Conservation (phyloP, 495 filamentous ascomycete species). For the Penicillium arizonense region DNA sequence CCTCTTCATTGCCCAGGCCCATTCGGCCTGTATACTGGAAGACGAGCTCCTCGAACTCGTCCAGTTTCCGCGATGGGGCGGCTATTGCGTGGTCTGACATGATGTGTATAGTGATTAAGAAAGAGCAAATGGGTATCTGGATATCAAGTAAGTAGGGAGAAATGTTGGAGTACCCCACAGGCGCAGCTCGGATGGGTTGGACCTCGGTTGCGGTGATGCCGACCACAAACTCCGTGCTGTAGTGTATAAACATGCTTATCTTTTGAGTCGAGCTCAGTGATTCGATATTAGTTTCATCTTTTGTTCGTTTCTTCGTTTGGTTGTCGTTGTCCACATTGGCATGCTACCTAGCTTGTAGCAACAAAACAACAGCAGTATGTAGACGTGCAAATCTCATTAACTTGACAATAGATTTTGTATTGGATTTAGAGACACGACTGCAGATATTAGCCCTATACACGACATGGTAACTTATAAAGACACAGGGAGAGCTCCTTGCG, state of each 20-base stretch:
- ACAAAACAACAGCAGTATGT: neutral
- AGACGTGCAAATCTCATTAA: no score
- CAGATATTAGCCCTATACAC: no score
- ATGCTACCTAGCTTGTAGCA: neutral
- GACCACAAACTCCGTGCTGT: neutral
- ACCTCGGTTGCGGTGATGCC: conserved; percentile 5
- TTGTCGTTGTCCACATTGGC: no score
- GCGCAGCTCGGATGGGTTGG: conserved; percentile 2
- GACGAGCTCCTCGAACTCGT: conserved; percentile 36
- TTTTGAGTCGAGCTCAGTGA: neutral
- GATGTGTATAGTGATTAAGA: neutral
- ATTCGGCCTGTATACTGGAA: conserved; percentile 27
- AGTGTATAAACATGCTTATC: neutral
- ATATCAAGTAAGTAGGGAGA: conserved; percentile 1
- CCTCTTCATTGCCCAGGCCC: conserved; percentile 18
- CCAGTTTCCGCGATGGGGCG: conserved; percentile 25
- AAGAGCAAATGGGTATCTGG: neutral
- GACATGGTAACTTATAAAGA: no score
- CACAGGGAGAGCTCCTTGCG: neutral
- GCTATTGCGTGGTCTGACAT: conserved; percentile 21
- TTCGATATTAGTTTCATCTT: neutral
- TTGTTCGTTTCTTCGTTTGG: neutral
- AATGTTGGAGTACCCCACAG: conserved; percentile 3
- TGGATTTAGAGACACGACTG: no score
- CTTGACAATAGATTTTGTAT: no score